Evolutionary conservation across 495 filamentous ascomycete species (phyloP).

Genomic region (Bacidia gigantensis): DNA sequence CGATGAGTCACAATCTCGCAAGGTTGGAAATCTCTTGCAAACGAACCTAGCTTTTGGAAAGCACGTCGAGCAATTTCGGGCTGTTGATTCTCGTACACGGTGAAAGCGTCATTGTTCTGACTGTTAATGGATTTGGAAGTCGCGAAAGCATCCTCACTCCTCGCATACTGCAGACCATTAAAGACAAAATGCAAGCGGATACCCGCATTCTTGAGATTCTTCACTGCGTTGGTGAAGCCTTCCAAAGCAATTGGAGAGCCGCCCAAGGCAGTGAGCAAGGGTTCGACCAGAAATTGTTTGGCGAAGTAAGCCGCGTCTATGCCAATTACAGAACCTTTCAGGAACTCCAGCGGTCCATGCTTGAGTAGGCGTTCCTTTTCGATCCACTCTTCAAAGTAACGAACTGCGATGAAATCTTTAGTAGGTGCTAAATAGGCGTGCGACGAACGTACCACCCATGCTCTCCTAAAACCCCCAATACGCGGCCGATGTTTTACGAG

Average conservation of each 20-base stretch:
- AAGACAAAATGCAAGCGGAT: slow-evolving; percentile 77
- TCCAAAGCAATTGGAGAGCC: slow-evolving; percentile 71
- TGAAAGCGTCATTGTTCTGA: slow-evolving; percentile 55
- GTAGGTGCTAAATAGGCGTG: neutral
- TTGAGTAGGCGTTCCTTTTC: slow-evolving; percentile 32
- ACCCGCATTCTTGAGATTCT: slow-evolving; percentile 45
- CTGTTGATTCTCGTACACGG: slow-evolving; percentile 67
- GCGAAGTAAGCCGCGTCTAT: slow-evolving; percentile 90
- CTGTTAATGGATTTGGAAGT: slow-evolving; percentile 18
- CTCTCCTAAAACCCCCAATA: neutral
- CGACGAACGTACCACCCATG: slow-evolving; percentile 12
- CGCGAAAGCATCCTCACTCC: slow-evolving; percentile 36
- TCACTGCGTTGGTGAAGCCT: slow-evolving; percentile 62
- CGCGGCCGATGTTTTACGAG: neutral
- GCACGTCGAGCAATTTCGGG: slow-evolving; percentile 64
- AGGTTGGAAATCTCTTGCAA: neutral
- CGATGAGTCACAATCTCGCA: neutral
- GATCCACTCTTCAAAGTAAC: slow-evolving; percentile 45
- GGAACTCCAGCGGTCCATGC: slow-evolving; percentile 42
- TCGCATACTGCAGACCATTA: slow-evolving; percentile 65
- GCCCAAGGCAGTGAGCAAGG: slow-evolving; percentile 77
- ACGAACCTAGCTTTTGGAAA: slow-evolving; percentile 70
- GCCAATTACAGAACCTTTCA: slow-evolving; percentile 60
- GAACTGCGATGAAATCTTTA: slow-evolving; percentile 29
- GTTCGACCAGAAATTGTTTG: slow-evolving; percentile 64